Evolutionary conservation across 768 basidiomycete genomes (phyloP), one percentile per base, ranked within the genome.

Genomic region (Tricholoma bakamatsutake): DNA sequence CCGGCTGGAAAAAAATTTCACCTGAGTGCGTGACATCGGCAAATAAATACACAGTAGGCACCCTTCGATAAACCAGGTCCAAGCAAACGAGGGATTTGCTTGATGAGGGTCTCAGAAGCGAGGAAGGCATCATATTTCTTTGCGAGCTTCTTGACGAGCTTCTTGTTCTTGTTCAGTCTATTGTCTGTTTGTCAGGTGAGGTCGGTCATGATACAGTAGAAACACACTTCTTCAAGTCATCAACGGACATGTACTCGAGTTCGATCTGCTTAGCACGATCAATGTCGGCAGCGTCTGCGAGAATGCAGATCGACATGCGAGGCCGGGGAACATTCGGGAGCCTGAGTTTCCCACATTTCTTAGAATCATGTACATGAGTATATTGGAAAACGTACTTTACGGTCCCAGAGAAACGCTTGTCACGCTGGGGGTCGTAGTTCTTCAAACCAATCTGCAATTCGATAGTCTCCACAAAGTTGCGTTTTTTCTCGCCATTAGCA

Each of bases 51-150:
- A 45, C 34, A 13, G 10, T 34, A n/a, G n/a, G 47, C 59, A 91
- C 93, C 93, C 81, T 98, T 99, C 69, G 96, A 98, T 58, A 99
- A 89, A 90, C 97, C 97, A 66, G 97, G 97, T 58, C 97, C 97
- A 59, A 99, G 86, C 52, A 98, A 85, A 95, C 97, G 96, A 63
- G 97, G 97, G 59, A 99, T 98, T 79, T 98, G 96, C 82, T 97
- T 98, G 83, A 99, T 98, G 64, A 99, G 82, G 58, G 92, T 77
- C 74, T 99, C 97, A 56, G 97, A 98, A 34, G 96, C 84, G 62
- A 99, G 79, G 88, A 99, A 99, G 57, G 96, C 94, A 66, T 99
- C 95, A 79, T 98, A 95, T 73, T 98, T 98, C 82, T 98, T 98
- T 63, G 96, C 96, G 64, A 98, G 90, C 80, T 97, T 97, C 83